Evolutionary conservation across 306 rosid genomes (phyloP).

Genomic region (Rosa rugosa): DNA sequence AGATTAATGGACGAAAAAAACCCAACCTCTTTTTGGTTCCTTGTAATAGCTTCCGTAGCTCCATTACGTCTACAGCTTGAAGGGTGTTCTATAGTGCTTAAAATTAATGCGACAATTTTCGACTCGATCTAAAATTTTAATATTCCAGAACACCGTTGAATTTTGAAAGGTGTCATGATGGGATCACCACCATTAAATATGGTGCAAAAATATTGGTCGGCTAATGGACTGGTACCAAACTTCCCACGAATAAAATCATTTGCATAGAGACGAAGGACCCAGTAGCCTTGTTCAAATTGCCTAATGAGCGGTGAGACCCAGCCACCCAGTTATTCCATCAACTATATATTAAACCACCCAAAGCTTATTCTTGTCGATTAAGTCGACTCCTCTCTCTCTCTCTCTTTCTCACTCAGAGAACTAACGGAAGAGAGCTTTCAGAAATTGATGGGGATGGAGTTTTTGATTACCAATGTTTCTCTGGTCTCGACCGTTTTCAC

Average conservation of each 20-base stretch:
- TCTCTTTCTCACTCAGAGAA: neutral
- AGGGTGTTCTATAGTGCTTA: neutral
- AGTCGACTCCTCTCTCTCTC: neutral
- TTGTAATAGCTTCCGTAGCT: neutral
- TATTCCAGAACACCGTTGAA: no score
- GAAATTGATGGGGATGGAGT: conserved; percentile 28
- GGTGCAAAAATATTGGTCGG: neutral
- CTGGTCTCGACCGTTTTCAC: conserved; percentile 40
- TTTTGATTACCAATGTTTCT: conserved; percentile 23
- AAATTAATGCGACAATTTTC: no score
- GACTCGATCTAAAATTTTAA: no score
- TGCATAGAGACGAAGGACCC: conserved; percentile 40
- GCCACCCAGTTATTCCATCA: conserved; percentile 17
- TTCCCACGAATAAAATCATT: conserved; percentile 50
- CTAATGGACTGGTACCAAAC: neutral
- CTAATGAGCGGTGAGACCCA: conserved; percentile 9
- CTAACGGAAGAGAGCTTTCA: neutral
- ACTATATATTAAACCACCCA: conserved; percentile 1
- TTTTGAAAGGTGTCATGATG: neutral
- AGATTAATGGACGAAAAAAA: neutral
- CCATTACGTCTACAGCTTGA: neutral
- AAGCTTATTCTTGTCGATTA: neutral
- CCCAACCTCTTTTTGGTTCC: neutral
- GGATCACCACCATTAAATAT: conserved; percentile 11
- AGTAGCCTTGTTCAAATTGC: neutral